These are phyloP conservation scores for Cladosporium austrohemisphaericum DNA, from an alignment of 2,329 filamentous ascomycete species.

Conservation along the genomic window DNA sequence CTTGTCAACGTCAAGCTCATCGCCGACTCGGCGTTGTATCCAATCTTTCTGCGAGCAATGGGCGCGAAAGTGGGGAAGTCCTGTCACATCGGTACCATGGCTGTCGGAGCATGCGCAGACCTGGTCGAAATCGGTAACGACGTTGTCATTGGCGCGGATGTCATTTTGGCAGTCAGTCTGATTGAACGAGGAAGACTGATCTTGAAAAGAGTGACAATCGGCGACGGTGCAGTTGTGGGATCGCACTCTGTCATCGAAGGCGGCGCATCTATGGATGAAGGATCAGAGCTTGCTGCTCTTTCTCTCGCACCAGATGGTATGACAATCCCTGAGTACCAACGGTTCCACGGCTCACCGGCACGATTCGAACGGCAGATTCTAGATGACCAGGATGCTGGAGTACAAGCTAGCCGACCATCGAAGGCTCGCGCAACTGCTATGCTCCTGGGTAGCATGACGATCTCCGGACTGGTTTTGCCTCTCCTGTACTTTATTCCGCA, in stretches of 20 bases:
- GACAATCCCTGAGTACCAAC: slow-evolving; percentile 19
- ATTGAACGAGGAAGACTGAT: slow-evolving; percentile 24
- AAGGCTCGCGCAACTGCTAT: slow-evolving; percentile 18
- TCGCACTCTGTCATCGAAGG: slow-evolving; percentile 25
- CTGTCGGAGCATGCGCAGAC: slow-evolving; percentile 22
- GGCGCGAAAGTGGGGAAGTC: slow-evolving; percentile 23
- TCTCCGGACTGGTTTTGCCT: slow-evolving; percentile 19
- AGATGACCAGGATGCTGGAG: slow-evolving; percentile 13
- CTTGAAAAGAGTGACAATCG: slow-evolving; percentile 23
- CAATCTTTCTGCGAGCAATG: slow-evolving; percentile 21
- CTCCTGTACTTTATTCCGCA: slow-evolving; percentile 22
- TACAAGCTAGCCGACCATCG: slow-evolving; percentile 18
- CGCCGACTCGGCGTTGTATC: slow-evolving; percentile 22
- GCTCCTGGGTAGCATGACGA: slow-evolving; percentile 17
- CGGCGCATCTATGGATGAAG: slow-evolving; percentile 23
- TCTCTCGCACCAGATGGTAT: slow-evolving; percentile 25
- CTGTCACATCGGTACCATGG: slow-evolving; percentile 24
- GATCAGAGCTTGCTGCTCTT: slow-evolving; percentile 22
- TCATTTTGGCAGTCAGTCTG: slow-evolving; percentile 20
- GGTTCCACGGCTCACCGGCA: slow-evolving; percentile 25
- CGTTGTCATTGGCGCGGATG: slow-evolving; percentile 24
- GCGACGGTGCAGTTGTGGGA: slow-evolving; percentile 20
- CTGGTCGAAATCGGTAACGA: slow-evolving; percentile 26
- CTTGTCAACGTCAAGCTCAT: slow-evolving; percentile 22
- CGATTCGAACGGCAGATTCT: slow-evolving; percentile 20